A percentile compares a stretch with the other conserved stretches of the same genome.
Conservation (phyloP, 2,329 filamentous ascomycete species). For the Curvularia sp. region DNA sequence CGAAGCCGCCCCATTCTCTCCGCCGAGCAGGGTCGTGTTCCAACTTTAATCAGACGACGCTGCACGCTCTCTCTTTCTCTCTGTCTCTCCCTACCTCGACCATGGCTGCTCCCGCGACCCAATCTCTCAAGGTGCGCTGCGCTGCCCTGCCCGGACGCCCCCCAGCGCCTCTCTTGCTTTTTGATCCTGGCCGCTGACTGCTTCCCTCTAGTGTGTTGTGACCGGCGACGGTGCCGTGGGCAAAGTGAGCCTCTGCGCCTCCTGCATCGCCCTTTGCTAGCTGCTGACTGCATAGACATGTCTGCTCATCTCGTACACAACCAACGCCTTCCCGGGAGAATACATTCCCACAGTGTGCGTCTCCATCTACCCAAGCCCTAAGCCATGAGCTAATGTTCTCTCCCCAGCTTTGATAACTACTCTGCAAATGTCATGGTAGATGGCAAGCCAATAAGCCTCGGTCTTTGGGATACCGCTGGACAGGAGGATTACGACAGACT, state of each 20-base stretch:
- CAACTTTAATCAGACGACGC: conserved; percentile 57
- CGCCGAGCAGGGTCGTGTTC: conserved; percentile 30
- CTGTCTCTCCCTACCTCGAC: conserved; percentile 42
- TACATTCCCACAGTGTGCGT: conserved; percentile 97
- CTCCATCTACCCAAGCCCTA: conserved; percentile 6
- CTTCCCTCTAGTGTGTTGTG: conserved; percentile 81
- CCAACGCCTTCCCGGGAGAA: conserved; percentile 99
- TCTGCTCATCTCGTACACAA: conserved; percentile 98
- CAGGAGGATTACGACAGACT: conserved; percentile 98
- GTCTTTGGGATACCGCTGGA: conserved; percentile 97
- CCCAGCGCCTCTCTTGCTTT: not conserved
- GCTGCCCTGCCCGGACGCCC: not conserved
- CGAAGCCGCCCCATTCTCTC: conserved; percentile 29
- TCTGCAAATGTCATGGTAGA: conserved; percentile 99
- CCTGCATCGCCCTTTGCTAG: conserved; percentile 13
- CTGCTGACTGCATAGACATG: conserved; percentile 74
- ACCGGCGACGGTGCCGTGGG: conserved; percentile 99
- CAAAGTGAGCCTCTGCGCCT: conserved; percentile 70
- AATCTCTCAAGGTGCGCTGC: conserved; percentile 81
- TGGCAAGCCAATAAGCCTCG: conserved; percentile 95
- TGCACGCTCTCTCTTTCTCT: conserved; percentile 60
- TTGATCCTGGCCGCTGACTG: conserved; percentile 25
- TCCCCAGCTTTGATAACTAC: conserved; percentile 91
- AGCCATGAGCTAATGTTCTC: conserved; percentile 30
- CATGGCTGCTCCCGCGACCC: conserved; percentile 82